A percentile compares a stretch with the other conserved stretches of the same genome.
Evolutionary conservation across 208 protist species (phyloP).

Genomic region (Leishmania amazonensis): DNA sequence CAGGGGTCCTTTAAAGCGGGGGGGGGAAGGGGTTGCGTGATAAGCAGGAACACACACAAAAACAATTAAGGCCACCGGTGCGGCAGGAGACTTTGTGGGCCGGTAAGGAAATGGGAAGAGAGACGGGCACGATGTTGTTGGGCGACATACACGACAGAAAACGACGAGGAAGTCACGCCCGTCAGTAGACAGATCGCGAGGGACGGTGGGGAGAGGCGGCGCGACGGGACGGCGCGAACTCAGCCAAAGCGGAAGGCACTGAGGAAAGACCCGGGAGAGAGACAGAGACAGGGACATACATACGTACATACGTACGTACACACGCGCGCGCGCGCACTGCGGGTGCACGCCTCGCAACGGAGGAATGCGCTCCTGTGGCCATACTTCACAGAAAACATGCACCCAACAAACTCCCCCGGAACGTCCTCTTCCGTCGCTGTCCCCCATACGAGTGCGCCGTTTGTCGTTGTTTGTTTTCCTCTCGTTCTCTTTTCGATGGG

Average conservation of each 20-base stretch:
- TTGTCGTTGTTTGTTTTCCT: too few relatives aligned
- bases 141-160: neutral
- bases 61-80: neutral
- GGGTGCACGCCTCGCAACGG: too few relatives aligned
- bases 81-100: neutral
- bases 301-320: neutral
- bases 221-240: neutral
- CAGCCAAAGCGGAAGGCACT: neutral
- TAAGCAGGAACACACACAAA: neutral
- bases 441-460: too few relatives aligned
- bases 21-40: too few relatives aligned
- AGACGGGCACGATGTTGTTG: neutral
- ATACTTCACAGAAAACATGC: too few relatives aligned
- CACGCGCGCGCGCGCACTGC: neutral
- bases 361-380: too few relatives aligned
- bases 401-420: too few relatives aligned
- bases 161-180: neutral
- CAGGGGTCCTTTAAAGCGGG: neutral
- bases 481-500: too few relatives aligned
- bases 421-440: too few relatives aligned
- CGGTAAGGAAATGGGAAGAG: neutral
- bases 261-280: neutral
- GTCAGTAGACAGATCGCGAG: neutral
- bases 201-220: neutral
- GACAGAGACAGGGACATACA: neutral